Base-by-base conservation (phyloP, 2,329 filamentous ascomycete genomes). In the Penicillium sp. region DNA sequence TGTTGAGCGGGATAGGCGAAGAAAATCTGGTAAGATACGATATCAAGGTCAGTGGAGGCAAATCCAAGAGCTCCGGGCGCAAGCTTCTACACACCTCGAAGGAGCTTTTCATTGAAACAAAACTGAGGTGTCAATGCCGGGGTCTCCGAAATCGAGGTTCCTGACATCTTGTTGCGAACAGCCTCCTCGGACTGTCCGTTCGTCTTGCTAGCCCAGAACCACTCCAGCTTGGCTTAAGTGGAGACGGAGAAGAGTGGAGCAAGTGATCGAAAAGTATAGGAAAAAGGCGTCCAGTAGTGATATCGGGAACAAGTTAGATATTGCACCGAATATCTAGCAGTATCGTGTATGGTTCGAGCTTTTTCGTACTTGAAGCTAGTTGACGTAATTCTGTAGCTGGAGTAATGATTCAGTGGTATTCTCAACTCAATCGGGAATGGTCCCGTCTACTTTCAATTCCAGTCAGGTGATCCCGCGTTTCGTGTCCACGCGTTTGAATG, bases 1-100 rank as follows among this genome's bases (percentile, higher is more conserved):
- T 48, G 90, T 86, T 52, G 86, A 82, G 62, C 95, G 87, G 10
- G 93, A 97, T 63, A 95, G 76, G 39, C 92, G 90, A 22, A 99
- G 84, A 74, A 99, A 99, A 74, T 96, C 95, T 96, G 48, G 45
- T 69, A 45, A 49, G 55, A 45, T 51, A 27, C 19, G 19, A 66
- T 96, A 73, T 96, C 93, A 96, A 24, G 4, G 46, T 53, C 21
- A 53, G 43, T 29, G 22, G n/a, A 26, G 16, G 43, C 21, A 29
- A 27, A 44, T 13, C 10, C 21, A 11, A 16, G 14, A 8, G 22
- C 24, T 13, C 11, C 16, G n/a, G 22, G 37, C 19, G 11, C n/a
- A 4, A 33, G 14, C 19, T 13, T 33, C 13, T 11, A 65, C 80
- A 43, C 73, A 90, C 90, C 89, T 85, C 85, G 81, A 48, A 93